Base-by-base conservation (phyloP, 176 grass and related monocot species). In the Raddia guianensis region DNA sequence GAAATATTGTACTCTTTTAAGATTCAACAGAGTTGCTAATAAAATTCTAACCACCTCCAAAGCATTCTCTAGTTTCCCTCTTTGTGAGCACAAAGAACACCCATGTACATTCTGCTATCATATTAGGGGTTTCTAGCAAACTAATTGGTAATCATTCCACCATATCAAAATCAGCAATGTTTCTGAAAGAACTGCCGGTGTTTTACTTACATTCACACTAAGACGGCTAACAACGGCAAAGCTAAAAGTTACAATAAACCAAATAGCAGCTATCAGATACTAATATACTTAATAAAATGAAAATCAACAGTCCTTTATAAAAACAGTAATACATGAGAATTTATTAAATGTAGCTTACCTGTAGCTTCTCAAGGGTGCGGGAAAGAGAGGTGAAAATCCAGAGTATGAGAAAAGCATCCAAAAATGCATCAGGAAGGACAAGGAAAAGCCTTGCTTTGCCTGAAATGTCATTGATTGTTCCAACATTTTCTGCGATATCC, bases 331-430 rank as follows among this genome's bases (percentile, higher is more conserved):
- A 73, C 42, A 62, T 44, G 35, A 71, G 73, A 77, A 58, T 7
- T 5, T 66, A 46, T 5, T 67, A 54, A 48, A 49, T 55, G 32
- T 73, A 63, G 19, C 50, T 73, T 86, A 99, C 96, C 93, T 93
- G 96, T 73, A 99, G 77, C 70, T 93, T 91, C 92, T 99, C 96
- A 57, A 99, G 87, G 45, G 96, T 99, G 71, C 73, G 86, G 60
- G 96, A 99, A 86, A 99, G 96, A 76, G 96, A 95, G 75, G 96
- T 95, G 70, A 99, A 99, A 63, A 99, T 99, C 96, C 96, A 99
- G 82, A 99, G 87, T 84, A 99, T 91, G 55, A 99, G 88, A 87
- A 99, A 99, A 82, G 93, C 92, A 80, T 99, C 90, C 84, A 99
- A 79, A 91, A 95, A 99, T 55, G 96, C 96, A 87, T 91, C 82